Percentiles rank a stretch among this genome's conserved stretches.
These are phyloP conservation scores for Leucaena leucocephala DNA, from an alignment of 306 rosid genomes.

Conservation along the genomic window DNA sequence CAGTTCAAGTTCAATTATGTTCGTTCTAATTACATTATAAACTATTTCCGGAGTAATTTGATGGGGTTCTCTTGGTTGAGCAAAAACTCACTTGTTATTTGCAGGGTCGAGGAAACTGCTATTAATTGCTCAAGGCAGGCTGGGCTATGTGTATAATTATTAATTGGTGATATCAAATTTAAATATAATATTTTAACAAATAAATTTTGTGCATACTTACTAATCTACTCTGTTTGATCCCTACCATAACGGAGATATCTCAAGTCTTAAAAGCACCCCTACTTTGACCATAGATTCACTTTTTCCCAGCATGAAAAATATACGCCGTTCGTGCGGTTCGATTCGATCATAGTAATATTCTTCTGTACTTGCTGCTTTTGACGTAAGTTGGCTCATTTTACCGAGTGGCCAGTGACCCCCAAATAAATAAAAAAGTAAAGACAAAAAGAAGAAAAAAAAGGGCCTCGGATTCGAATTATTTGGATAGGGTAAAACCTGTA, in stretches of 20 bases:
- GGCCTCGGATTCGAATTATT: background rate
- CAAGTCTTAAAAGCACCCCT: background rate
- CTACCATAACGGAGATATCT: background rate
- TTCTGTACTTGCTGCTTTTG: background rate
- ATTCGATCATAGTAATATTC: background rate
- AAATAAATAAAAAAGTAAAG: background rate
- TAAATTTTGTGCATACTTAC: background rate
- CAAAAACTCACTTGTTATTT: background rate
- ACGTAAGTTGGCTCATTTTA: background rate
- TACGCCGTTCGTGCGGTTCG: background rate
- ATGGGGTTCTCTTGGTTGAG: background rate
- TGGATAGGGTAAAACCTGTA: constrained; percentile 9
- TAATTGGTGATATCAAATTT: background rate
- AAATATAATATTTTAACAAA: background rate
- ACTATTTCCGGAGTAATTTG: background rate
- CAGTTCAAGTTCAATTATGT: background rate
- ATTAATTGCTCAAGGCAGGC: background rate
- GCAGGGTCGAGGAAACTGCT: background rate
- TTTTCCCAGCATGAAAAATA: background rate
- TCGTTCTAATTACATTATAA: too few relatives aligned
- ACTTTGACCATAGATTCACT: background rate
- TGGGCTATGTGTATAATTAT: background rate
- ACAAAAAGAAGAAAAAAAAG: background rate
- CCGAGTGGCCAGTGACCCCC: too few relatives aligned
- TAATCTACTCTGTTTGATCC: background rate